These are phyloP conservation scores for Silybum marianum DNA, from an alignment of 129 eudicot species.

Conservation along the genomic window DNA sequence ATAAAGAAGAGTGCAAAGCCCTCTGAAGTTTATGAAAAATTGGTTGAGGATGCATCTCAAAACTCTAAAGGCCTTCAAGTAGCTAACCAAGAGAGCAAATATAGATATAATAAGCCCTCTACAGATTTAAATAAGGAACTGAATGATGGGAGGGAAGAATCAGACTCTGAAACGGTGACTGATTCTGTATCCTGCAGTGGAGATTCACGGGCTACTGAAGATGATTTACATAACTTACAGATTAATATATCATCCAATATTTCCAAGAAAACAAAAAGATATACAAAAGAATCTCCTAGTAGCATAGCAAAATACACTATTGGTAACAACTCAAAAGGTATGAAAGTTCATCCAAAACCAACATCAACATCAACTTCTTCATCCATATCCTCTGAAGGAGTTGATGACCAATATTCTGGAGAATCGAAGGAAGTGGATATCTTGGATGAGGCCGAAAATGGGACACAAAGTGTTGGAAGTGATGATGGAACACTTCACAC, in stretches of 20 bases:
- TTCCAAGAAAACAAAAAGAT: conserved; percentile 34
- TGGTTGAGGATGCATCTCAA: conserved; percentile 38
- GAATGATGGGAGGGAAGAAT: conserved; percentile 45
- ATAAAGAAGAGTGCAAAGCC: conserved; percentile 46
- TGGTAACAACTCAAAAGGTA: conserved; percentile 33
- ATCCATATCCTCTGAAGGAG: conserved; percentile 59
- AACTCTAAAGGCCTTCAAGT: conserved; percentile 22
- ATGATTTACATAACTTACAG: conserved; percentile 38
- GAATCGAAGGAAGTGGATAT: conserved; percentile 46
- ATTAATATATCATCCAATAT: conserved; percentile 24
- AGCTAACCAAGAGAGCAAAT: conserved; percentile 32
- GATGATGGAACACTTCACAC: conserved; percentile 50
- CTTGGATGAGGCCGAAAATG: conserved; percentile 49
- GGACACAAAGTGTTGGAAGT: conserved; percentile 40
- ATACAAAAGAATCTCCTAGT: conserved; percentile 29
- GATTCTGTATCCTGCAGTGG: conserved; percentile 65
- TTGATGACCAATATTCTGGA: conserved; percentile 41
- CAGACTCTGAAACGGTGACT: conserved; percentile 55
- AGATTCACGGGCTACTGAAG: conserved; percentile 49
- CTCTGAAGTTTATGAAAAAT: conserved; percentile 51
- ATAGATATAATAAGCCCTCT: conserved; percentile 36
- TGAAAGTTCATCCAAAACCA: conserved; percentile 63
- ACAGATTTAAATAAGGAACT: conserved; percentile 41
- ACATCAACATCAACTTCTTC: conserved; percentile 42
- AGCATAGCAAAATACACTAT: conserved; percentile 17